These are phyloP conservation scores for Leptographium flavum DNA, from an alignment of 2,329 filamentous ascomycete species.

Conservation along the genomic window DNA sequence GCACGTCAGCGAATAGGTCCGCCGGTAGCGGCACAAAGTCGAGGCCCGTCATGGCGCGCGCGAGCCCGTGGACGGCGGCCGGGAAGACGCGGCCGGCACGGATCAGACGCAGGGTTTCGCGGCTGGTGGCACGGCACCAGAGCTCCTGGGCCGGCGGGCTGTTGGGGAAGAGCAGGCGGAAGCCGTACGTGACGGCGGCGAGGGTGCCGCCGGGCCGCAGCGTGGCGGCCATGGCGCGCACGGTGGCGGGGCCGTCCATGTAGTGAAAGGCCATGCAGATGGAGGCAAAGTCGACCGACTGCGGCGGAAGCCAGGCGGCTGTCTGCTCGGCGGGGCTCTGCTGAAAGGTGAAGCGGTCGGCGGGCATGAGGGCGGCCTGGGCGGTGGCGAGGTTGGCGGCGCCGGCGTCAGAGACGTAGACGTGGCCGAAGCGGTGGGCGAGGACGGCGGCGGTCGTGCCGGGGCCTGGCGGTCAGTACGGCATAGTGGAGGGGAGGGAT, in stretches of 20 bases:
- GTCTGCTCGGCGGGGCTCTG: conserved; percentile 9
- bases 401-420: conserved; percentile 10
- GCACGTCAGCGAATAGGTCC: conserved; percentile 8
- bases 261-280: conserved; percentile 13
- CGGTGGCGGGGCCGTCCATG: conserved; percentile 8
- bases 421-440: conserved; percentile 2
- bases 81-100: conserved; percentile 10
- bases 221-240: conserved; percentile 8
- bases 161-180: conserved; percentile 10
- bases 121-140: conserved; percentile 8
- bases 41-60: conserved; percentile 8
- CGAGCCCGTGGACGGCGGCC: conserved; percentile 8
- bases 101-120: conserved; percentile 9
- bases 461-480: conserved; percentile 8
- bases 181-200: conserved; percentile 10
- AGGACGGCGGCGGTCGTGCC: conserved; percentile 8
- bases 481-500: too few relatives aligned
- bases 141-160: conserved; percentile 3
- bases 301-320: conserved; percentile 2
- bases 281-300: conserved; percentile 9
- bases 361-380: conserved; percentile 2
- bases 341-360: conserved; percentile 4
- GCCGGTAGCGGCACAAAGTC: conserved; percentile 9
- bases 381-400: conserved; percentile 7
- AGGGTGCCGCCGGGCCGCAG: conserved; percentile 9